Evolutionary conservation across 1,284 basidiomycete genomes (phyloP).

Genomic region (Puccinia polysora): DNA sequence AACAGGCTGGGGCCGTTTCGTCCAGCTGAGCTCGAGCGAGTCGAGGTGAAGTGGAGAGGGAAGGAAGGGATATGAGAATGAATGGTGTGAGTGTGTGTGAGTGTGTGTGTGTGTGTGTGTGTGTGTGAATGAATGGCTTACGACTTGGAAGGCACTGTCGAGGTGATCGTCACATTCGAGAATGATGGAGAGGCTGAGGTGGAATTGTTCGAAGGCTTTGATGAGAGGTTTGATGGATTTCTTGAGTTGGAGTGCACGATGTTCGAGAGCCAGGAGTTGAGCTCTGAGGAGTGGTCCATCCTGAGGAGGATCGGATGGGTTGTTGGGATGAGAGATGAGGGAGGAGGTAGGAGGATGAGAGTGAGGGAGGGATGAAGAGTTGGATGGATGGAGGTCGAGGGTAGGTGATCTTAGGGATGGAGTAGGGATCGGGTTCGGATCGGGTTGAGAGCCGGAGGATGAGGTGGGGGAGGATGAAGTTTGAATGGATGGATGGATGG

Average conservation of each 20-base stretch:
- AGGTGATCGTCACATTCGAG: conserved; percentile 17
- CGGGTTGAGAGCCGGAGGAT: neutral
- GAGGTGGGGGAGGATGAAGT: too few species aligned
- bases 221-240: conserved; percentile 30
- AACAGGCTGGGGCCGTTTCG: conserved; percentile 24
- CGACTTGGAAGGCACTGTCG: conserved; percentile 5
- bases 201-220: conserved; percentile 22
- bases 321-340: conserved; percentile 33
- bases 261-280: conserved; percentile 26
- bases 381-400: neutral
- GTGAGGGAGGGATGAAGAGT: too few species aligned
- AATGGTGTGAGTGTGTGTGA: neutral
- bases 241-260: conserved; percentile 12
- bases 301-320: conserved; percentile 6
- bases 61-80: neutral
- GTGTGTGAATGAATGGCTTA: neutral
- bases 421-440: neutral
- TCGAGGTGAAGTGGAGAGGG: neutral
- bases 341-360: conserved; percentile 13
- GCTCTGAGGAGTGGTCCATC: conserved; percentile 32
- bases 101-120: neutral
- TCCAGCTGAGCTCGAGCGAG: conserved; percentile 10
- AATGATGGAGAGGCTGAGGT: neutral
- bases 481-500: too few species aligned
- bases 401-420: neutral